Evolutionary conservation across 257 asterid genomes (phyloP), one percentile per base, ranked within the genome.

Genomic region (Ehretia macrophylla): DNA sequence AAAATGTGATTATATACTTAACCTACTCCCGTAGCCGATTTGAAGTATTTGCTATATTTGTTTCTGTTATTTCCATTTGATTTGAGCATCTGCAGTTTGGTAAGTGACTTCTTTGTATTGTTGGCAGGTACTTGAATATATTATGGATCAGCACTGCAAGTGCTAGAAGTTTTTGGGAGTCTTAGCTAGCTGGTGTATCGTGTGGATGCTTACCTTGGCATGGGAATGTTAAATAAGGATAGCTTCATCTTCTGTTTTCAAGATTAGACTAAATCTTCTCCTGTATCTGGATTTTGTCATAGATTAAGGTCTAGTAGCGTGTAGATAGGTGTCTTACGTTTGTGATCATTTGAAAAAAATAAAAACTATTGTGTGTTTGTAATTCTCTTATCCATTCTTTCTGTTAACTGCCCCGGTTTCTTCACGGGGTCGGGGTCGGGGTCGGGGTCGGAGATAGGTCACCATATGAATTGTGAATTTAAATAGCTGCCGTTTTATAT

Each of bases 111-210:
- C 50, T 61, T 51, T 50, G n/a, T 56, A 32, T 4, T 69, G 58
- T 51, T 74, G 58, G 75, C 90, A 88, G 96, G 96, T 76, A 81
- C 96, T 73, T 88, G 86, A 88, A 65, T 64, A 66, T 40, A 47
- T 21, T 49, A 61, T 77, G 84, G 72, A 64, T 69, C 64, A 66
- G 74, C 74, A 69, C 67, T 64, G 55, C 54, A n/a, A 63, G 55
- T 82, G 79, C 79, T 61, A 22, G 65, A 66, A 65, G 72, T 59
- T 72, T 44, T 45, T 63, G 76, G 71, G 23, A 45, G 32, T 64
- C 62, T 51, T 62, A 70, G 76, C 13, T n/a, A 17, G 55, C 67
- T 63, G 79, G 73, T 76, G 71, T 73, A 49, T 65, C 72, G 52
- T 60, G 22, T 55, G 74, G 76, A n/a, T n/a, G n/a, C n/a, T 68